These are phyloP conservation scores for Ceratocystis ficicola DNA, from an alignment of 2,329 filamentous ascomycete species.

Conservation along the genomic window DNA sequence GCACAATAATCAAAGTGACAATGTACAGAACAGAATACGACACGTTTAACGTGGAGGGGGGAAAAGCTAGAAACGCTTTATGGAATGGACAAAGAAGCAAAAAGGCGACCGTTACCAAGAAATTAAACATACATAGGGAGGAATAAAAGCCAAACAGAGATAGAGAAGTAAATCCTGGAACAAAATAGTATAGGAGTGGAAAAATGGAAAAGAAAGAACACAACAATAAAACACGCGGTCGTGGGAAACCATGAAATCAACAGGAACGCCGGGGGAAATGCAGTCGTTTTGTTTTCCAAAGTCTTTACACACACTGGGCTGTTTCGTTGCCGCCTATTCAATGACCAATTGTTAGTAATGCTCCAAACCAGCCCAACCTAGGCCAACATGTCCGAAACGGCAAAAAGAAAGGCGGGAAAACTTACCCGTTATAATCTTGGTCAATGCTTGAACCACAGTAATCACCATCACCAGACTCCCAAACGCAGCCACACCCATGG, in stretches of 20 bases:
- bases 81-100: background rate
- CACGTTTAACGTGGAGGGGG: background rate
- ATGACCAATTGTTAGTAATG: background rate
- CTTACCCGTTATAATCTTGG: constrained; percentile 50
- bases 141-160: background rate
- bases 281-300: constrained; percentile 2
- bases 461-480: constrained; percentile 71
- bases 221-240: background rate
- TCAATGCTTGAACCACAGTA: constrained; percentile 58
- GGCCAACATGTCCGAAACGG: too few relatives aligned
- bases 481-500: constrained; percentile 63
- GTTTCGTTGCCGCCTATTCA: constrained; percentile 11
- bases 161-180: background rate
- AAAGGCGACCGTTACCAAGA: constrained; percentile 1
- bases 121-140: constrained; percentile 1
- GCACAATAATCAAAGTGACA: background rate
- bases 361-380: too few relatives aligned
- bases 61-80: background rate
- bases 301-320: constrained; percentile 18
- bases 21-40: background rate
- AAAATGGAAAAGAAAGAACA: background rate
- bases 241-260: background rate
- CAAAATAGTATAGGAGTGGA: background rate
- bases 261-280: constrained; percentile 16
- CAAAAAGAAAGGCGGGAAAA: constrained; percentile 15